A percentile compares a stretch with the other conserved stretches of the same genome.
These are phyloP conservation scores for Sanguinoderma infundibulare DNA, from an alignment of 1,284 basidiomycete genomes.

Conservation along the genomic window DNA sequence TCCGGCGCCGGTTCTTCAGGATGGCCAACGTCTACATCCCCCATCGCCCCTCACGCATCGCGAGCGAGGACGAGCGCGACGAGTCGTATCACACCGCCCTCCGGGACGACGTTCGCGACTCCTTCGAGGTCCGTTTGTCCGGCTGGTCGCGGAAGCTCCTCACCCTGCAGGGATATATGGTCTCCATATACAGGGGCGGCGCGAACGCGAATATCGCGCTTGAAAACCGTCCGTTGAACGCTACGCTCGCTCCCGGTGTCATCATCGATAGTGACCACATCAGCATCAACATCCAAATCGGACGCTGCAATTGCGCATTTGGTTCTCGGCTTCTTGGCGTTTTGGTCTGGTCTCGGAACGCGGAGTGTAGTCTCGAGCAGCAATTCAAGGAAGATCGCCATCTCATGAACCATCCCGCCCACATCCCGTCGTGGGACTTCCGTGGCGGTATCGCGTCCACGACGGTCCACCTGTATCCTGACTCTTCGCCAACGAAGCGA, in stretches of 20 bases:
- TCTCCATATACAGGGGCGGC: background rate
- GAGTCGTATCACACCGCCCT: background rate
- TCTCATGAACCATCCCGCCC: constrained; percentile 4
- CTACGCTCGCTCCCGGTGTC: background rate
- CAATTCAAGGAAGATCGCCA: background rate
- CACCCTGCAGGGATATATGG: background rate
- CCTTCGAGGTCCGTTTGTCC: constrained; percentile 9
- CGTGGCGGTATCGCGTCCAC: constrained; percentile 7
- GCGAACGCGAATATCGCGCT: background rate
- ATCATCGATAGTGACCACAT: background rate
- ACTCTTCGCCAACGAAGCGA: background rate
- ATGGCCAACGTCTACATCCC: constrained; percentile 10
- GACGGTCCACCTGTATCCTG: background rate
- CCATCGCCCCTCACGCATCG: background rate
- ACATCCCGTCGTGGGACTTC: constrained; percentile 16
- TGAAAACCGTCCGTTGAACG: background rate
- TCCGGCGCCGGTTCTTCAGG: background rate
- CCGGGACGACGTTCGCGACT: background rate
- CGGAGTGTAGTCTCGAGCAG: background rate
- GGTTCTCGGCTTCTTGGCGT: constrained; percentile 4
- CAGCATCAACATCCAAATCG: constrained; percentile 7
- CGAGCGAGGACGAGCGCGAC: constrained; percentile 2
- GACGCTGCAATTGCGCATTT: constrained; percentile 10
- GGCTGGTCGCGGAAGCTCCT: constrained; percentile 10
- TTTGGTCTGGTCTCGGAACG: background rate